Evolutionary conservation across 305 asterid species (phyloP).

Genomic region (Fraxinus sp.): DNA sequence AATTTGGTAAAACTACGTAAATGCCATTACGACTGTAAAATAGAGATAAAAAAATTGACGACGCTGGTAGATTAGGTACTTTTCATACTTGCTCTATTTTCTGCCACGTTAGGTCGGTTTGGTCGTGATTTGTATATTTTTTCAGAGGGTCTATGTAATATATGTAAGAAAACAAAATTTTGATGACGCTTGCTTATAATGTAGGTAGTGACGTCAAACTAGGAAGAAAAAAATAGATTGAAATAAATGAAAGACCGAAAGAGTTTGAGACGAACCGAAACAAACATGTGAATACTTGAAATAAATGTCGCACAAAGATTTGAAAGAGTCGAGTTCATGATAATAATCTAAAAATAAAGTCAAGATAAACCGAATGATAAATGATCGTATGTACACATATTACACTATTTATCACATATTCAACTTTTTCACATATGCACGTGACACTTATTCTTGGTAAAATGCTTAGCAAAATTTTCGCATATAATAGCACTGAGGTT

Average conservation of each 20-base stretch:
- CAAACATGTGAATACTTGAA: neutral
- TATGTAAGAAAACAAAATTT: neutral
- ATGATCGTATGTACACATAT: neutral
- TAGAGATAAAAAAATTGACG: conserved; percentile 5
- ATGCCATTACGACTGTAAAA: conserved; percentile 26
- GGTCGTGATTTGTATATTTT: neutral
- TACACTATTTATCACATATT: neutral
- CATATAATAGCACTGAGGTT: too few relatives aligned
- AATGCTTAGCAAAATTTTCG: too few relatives aligned
- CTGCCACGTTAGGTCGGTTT: neutral
- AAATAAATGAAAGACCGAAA: neutral
- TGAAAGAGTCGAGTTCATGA: neutral
- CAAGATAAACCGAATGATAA: neutral
- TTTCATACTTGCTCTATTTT: neutral
- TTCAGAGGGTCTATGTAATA: neutral
- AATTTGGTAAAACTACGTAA: neutral
- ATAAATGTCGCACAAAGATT: neutral
- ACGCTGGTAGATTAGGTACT: conserved; percentile 8
- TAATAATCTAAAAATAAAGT: neutral
- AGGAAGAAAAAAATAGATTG: neutral
- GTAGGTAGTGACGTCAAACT: neutral
- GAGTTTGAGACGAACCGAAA: neutral
- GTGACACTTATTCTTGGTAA: neutral
- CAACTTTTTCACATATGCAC: neutral
- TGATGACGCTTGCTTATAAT: neutral